Evolutionary conservation across 2,329 filamentous ascomycete species (phyloP).

Genomic region (Aurifilum marmelostoma): DNA sequence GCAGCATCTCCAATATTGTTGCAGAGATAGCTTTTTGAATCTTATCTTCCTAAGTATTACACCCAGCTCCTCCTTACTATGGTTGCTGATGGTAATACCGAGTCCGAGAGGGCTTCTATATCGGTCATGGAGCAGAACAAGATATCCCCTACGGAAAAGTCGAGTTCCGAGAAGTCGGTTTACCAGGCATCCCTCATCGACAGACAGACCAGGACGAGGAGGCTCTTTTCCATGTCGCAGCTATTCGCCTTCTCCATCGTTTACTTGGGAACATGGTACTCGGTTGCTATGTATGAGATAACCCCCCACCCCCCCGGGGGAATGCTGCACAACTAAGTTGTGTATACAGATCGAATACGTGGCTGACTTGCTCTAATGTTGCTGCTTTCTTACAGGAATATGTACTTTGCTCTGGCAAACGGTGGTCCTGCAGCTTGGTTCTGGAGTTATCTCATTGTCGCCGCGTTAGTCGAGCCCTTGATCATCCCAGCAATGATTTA

Average conservation of each 20-base stretch:
- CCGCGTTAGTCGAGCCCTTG: constrained; percentile 10
- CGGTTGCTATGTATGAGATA: not conserved
- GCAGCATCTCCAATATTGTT: not conserved
- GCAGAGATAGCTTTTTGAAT: not conserved
- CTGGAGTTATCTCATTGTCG: constrained; percentile 39
- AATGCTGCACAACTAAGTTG: not conserved
- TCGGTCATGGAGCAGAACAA: not conserved
- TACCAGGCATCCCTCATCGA: constrained; percentile 13
- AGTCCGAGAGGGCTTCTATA: not conserved
- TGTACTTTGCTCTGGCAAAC: constrained; percentile 37
- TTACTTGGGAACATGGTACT: constrained; percentile 19
- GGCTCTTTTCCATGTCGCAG: constrained; percentile 18
- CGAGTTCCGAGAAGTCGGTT: not conserved
- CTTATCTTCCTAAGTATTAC: not conserved
- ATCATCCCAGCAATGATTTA: not conserved
- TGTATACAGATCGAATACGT: not conserved
- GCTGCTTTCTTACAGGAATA: constrained; percentile 10
- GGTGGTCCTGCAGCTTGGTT: constrained; percentile 38
- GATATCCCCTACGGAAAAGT: not conserved
- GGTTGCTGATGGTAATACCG: not conserved
- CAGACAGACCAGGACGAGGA: constrained; percentile 20
- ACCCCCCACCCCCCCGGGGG: no score
- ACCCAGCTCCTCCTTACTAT: not conserved
- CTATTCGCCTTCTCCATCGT: constrained; percentile 21
- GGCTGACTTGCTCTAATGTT: not conserved